Conservation (phyloP, 2,329 filamentous ascomycete species). For the Neoarthrinium moseri region DNA sequence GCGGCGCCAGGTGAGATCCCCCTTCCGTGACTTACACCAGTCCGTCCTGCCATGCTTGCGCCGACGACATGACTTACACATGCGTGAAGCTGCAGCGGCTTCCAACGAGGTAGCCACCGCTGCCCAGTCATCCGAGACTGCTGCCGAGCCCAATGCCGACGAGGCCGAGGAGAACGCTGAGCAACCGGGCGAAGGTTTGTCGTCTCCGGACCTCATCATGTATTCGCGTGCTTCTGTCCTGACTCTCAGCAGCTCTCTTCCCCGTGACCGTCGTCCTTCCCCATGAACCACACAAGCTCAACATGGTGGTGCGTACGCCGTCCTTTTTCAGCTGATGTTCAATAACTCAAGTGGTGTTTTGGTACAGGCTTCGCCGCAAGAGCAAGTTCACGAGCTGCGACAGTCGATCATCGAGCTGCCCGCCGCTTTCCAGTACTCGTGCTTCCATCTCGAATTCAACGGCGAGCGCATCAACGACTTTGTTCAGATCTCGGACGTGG, state of each 20-base stretch:
- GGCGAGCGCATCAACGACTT: conserved; percentile 94
- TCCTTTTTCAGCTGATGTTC: conserved; percentile 8
- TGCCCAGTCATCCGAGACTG: conserved; percentile 18
- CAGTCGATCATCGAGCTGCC: conserved; percentile 95
- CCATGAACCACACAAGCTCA: conserved; percentile 73
- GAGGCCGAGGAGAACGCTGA: conserved; percentile 21
- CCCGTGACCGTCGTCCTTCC: conserved; percentile 77
- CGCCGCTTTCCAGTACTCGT: conserved; percentile 92
- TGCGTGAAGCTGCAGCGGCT: conserved; percentile 7
- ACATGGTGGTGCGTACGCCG: conserved; percentile 70
- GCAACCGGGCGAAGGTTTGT: conserved; percentile 25
- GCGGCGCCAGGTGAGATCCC: conserved; percentile 20
- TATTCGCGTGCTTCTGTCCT: conserved; percentile 11
- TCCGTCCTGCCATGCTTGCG: not conserved
- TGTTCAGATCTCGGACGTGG: conserved; percentile 84
- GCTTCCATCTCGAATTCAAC: conserved; percentile 94
- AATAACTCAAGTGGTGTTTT: conserved; percentile 9
- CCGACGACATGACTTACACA: no score
- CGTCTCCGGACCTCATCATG: not conserved
- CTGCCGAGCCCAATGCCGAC: conserved; percentile 18
- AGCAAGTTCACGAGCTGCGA: conserved; percentile 95
- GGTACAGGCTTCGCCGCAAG: conserved; percentile 78
- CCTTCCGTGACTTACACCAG: not conserved
- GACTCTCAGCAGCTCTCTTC: conserved; percentile 43
- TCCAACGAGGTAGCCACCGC: conserved; percentile 20